Base-by-base conservation (phyloP, 2,329 filamentous ascomycete genomes). In the Neonectria hederae region DNA sequence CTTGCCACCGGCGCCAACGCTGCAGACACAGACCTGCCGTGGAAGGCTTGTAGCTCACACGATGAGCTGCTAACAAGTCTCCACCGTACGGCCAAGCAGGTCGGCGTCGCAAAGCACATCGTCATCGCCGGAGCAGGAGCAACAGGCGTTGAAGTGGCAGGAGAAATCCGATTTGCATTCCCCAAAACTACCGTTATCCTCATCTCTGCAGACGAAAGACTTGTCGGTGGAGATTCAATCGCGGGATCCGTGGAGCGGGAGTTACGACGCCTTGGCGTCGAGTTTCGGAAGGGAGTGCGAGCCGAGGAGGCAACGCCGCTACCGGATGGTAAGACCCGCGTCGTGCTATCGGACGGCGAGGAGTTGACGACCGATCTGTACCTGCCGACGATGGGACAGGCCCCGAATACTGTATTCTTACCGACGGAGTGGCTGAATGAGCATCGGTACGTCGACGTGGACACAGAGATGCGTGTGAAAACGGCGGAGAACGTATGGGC, bases 111-210 rank as follows among this genome's bases (percentile, higher is more conserved):
- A 4, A 77, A 77, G 64, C 83, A 84, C 74, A 82, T 89, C 70
- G 80, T 88, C 62, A 77, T 89, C n/a, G 86, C 81, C 4, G 87
- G 87, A 54, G 86, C 81, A 1, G 87, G 87, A 42, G 69, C 83
- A 51, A 89, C 87, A 2, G 87, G 87, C 58, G 80, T 86, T 58
- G 87, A 89, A 76, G 74, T 82, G 5, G 83, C 84, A 2, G 85
- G 81, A 43, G 87, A 89, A 78, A 80, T 89, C 26, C 82, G 79
- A 52, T 83, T 79, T 74, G 83, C 83, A 67, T 88, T 80, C 73
- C 82, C 81, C 66, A 76, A 80, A 24, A 85, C 86, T 68, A 79
- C 82, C 63, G 79, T 88, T 35, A 65, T 85, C 4, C 80, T 88
- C 28, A 76, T 88, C 5, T 79, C 78, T 2, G 78, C 77, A 3